Evolutionary conservation across 2,329 filamentous ascomycete species (phyloP), one percentile per base, ranked within the genome.

Genomic region (Venturia effusa): DNA sequence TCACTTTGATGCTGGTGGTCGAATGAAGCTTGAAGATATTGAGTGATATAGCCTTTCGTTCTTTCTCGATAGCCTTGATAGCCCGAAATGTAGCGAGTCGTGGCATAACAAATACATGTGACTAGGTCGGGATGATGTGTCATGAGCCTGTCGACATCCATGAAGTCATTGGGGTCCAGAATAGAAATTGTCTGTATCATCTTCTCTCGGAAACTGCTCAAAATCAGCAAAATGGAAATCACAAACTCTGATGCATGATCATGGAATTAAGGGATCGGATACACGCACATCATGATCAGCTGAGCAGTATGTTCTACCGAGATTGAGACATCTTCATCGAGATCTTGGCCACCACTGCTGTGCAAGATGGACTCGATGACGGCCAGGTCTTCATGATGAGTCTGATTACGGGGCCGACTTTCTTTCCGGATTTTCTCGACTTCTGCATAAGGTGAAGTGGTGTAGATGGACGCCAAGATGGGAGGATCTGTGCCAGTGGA

Each of bases 321-420:
- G 13, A 55, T 32, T 17, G 51, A 32, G 51, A 55, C 27, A 55
- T 55, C 51, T 17, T 55, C 30, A 32, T 32, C 27, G 24, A 32
- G 27, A 19, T 55, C 51, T 19, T 55, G 51, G n/a, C 30, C 13
- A 15, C 51, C 51, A 34, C 27, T n/a, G 7, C 51, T 55, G 27
- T 34, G 51, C 4, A 55, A 19, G 51, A 55, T 55, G 13, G 51
- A 55, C 11, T 55, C 51, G 13, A 55, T 55, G 51, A 55, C 51
- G 17, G 51, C 51, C 51, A 55, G 19, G 13, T 55, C 51, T 55
- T 55, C 30, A 55, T 55, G 51, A n/a, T 55, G 51, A n/a, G 51
- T 55, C 34, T 55, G 51, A 24, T 55, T 55, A 32, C 51, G 51
- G 13, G 51, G 51, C 34, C 27, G 32, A 34, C 51, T 55, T 34